Base-by-base conservation (phyloP, 78 protist genomes). In the Guillardia theta region DNA sequence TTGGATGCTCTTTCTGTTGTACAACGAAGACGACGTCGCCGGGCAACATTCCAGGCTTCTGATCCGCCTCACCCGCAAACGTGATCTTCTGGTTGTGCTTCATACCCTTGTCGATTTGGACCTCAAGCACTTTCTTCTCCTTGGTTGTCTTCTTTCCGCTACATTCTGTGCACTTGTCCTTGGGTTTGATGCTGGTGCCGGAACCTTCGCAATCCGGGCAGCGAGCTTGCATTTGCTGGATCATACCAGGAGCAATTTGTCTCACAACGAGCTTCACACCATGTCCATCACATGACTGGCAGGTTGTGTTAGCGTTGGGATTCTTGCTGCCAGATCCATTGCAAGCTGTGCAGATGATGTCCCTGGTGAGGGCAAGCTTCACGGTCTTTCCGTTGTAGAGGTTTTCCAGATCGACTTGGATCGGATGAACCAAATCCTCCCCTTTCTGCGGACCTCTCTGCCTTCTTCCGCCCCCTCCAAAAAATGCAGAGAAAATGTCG, bases 11-110 rank as follows among this genome's bases (percentile, higher is more conserved):
- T 95, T 97, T 95, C 95, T 98, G 97, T 43, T 97, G 94, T 8
- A 98, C 30, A 0, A 98, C 95, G 37, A 99, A 93, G 46, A 98
- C 95, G 48, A 99, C 96, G 94, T 98, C 99, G 33, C 99, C 99
- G 45, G 99, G 97, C 36, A 43, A 58, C 44, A 94, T 37, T 77
- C 96, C 98, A 8, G 99, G 99, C 83, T 95, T 64, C 88, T 97
- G 98, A 70, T 98, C 99, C 58, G 97, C 99, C 96, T 99, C 99
- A 19, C 98, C 99, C 1, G 90, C n/a, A 94, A 98, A 98, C 37
- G 76, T 93, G 93, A 98, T 95, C 95, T 96, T 97, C 94, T 97
- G 96, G 43, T 97, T 97, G 70, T 96, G 77, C 62, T 93, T 92
- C 99, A 97, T 98, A 78, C 99, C 99, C 90, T 93, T 93, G 80